Percentiles rank a stretch among this genome's conserved stretches.
These are phyloP conservation scores for Podospora conica DNA, from an alignment of 495 filamentous ascomycete genomes.

Conservation along the genomic window DNA sequence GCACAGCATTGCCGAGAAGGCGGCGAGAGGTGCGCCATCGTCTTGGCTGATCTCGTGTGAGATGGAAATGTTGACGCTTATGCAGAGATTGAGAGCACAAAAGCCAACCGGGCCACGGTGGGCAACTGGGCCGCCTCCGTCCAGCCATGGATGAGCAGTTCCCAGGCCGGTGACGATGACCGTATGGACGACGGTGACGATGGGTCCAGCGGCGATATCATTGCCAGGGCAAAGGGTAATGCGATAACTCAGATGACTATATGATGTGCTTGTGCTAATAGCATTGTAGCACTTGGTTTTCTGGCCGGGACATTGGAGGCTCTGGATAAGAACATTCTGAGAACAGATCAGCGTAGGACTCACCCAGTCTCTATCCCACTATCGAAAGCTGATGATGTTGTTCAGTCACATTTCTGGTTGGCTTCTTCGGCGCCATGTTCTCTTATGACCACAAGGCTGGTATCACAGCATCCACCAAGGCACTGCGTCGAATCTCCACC, in stretches of 20 bases:
- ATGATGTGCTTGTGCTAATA: neutral
- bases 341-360: constrained; percentile 33
- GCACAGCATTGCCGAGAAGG: constrained; percentile 32
- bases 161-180: constrained; percentile 18
- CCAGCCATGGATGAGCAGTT: constrained; percentile 41
- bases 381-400: neutral
- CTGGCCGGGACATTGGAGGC: constrained; percentile 40
- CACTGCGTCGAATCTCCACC: constrained; percentile 34
- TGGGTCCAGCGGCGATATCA: constrained; percentile 34
- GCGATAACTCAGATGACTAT: too few relatives aligned
- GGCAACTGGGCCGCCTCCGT: constrained; percentile 46
- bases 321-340: constrained; percentile 33
- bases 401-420: constrained; percentile 34
- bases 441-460: constrained; percentile 46
- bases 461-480: constrained; percentile 42
- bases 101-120: constrained; percentile 35
- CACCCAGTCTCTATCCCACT: neutral
- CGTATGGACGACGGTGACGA: constrained; percentile 30
- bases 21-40: constrained; percentile 29
- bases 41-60: neutral
- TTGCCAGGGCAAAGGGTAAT: constrained; percentile 34
- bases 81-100: constrained; percentile 37
- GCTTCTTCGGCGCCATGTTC: constrained; percentile 46
- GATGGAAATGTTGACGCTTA: neutral
- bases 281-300: constrained; percentile 34